Base-by-base conservation (phyloP, 495 filamentous ascomycete genomes). In the Tuber magnatum region DNA sequence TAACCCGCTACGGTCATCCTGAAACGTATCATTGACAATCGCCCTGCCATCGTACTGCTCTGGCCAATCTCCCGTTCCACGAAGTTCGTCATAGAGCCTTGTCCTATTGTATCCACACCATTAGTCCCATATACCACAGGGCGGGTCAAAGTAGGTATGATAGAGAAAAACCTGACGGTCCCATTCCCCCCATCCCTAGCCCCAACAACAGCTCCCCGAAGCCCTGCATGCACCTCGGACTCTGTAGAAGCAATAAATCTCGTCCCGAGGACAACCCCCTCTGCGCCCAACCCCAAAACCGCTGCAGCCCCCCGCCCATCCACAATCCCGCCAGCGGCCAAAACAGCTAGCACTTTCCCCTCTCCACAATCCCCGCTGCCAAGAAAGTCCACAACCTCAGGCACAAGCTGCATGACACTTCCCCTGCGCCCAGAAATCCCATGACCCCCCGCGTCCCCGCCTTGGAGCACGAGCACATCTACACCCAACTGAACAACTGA, bases 381-480 rank as follows among this genome's bases (percentile, higher is more conserved):
- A 71, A 93, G 71, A 70, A 85, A 81, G 80, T 92, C 90, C n/a
- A 80, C 81, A 2, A 89, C 82, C 80, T 92, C 90, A 0, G 89
- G 89, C 4, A 92, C 78, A 16, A 91, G 79, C 4, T 85, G 73
- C 70, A 90, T 83, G 1, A 93, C 78, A 1, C 91, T 88, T 1
- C 90, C 86, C 3, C 88, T 89, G 0, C 81, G 78, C 0, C 81
- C 86, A 0, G 56, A 32, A 40, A 88, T 86, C 65, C 92, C 92
- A 81, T 95, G 92, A 0, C 92, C 92, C 0, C 92, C 92, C 0
- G 92, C 88, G 77, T 94, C 92, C 1, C 80, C 81, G 0, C 92
- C 92, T 80, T 94, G 92, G 3, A 92, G 85, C 3, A 93, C 90
- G 0, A 94, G 78, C 9, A 91, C 90, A 79, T 93, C 91, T 1